Conservation (phyloP, 164 flowering plant species). For the Stephania japonica region DNA sequence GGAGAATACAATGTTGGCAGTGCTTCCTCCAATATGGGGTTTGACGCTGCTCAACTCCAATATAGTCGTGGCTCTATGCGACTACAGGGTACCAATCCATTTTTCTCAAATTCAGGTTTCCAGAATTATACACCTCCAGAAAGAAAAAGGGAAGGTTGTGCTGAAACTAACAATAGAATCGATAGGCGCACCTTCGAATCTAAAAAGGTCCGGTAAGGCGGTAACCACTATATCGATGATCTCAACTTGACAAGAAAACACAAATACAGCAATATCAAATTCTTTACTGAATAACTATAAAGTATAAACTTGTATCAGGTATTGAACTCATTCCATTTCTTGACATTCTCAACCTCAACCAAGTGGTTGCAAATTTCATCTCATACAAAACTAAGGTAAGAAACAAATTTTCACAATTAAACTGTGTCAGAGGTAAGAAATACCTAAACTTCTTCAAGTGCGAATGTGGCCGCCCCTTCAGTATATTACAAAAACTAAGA, state of each 20-base stretch:
- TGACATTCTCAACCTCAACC: conserved; percentile 8
- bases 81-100: too few species aligned
- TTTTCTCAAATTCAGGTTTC: too few species aligned
- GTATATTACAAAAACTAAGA: conserved; percentile 19
- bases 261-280: conserved; percentile 3
- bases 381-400: background rate
- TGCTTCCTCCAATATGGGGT: too few species aligned
- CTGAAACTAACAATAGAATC: too few species aligned
- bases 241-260: background rate
- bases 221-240: background rate
- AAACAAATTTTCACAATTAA: background rate
- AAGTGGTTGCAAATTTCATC: conserved; percentile 1
- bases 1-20: too few species aligned
- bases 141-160: too few species aligned
- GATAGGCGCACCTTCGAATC: too few species aligned
- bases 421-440: background rate
- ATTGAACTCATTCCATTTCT: background rate
- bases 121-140: too few species aligned
- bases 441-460: background rate
- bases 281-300: background rate
- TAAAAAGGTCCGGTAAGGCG: background rate
- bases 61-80: too few species aligned
- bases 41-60: too few species aligned
- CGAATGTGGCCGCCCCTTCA: background rate
- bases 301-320: background rate